Percentiles rank a stretch among this genome's conserved stretches.
phyloP scores from a whole-genome alignment of 2,329 filamentous ascomycete genomes.

The Xylaria sp. region DNA sequence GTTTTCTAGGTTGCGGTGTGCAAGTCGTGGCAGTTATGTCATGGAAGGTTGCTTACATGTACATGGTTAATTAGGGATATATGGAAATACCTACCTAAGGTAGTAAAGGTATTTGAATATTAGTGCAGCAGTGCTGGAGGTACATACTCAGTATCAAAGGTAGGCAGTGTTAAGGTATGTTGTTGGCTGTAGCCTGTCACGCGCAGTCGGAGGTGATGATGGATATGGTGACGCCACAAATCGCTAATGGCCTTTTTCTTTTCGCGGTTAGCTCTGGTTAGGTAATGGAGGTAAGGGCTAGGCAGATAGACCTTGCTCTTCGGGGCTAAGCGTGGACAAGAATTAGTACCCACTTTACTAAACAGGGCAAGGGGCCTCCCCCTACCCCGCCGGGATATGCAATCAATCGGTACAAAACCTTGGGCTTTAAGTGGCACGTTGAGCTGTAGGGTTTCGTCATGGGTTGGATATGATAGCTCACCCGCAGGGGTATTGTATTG shows the following conservation, averaged over 20 bases:
- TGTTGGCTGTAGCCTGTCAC: background rate
- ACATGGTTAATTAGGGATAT: background rate
- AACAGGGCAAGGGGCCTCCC: constrained; percentile 4
- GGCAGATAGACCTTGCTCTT: background rate
- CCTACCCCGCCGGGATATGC: constrained; percentile 20
- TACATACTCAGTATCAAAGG: too few relatives aligned
- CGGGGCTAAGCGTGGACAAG: background rate
- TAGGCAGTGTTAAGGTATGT: background rate
- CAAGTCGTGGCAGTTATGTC: background rate
- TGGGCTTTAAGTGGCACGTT: background rate
- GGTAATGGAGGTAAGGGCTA: constrained; percentile 12
- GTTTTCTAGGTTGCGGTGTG: too few relatives aligned
- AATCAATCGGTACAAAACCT: constrained; percentile 21
- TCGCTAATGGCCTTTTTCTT: background rate
- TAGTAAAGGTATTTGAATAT: too few relatives aligned
- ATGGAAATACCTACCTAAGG: too few relatives aligned
- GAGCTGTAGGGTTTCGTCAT: constrained; percentile 37
- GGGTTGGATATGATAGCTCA: constrained; percentile 13
- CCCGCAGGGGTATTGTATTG: constrained; percentile 1
- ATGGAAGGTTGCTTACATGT: background rate
- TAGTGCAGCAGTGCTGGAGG: too few relatives aligned
- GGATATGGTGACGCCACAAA: constrained; percentile 19
- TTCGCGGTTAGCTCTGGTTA: background rate
- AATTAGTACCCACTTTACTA: background rate
- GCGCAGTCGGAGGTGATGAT: background rate